Base-by-base conservation (phyloP, 2,329 filamentous ascomycete species). In the Alternaria postmessia region DNA sequence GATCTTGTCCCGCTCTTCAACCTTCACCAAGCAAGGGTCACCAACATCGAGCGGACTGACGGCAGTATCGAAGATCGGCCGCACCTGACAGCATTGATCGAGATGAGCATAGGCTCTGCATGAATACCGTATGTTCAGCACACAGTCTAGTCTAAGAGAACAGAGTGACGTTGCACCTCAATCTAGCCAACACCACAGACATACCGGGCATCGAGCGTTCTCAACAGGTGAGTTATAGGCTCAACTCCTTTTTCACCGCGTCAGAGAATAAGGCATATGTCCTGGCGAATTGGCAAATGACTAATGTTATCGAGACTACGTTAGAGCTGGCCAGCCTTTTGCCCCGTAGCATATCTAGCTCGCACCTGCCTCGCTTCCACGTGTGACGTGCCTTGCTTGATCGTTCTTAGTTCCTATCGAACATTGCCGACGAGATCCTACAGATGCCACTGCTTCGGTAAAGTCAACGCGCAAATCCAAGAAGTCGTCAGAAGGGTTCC, bases 251-350 rank as follows among this genome's bases (percentile, higher is more conserved):
- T 57, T 57, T 18, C 53, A 42, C 22, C 47, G 51, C 47, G 36
- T 53, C 36, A 61, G 54, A 51, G 42, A 43, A 9, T 6, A 46
- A 32, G 20, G 42, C 54, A 57, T 47, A 34, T 42, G 24, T 28
- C 52, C 38, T 39, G 34, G 54, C 34, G 38, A 57, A 52, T 57
- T 39, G 26, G 49, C 41, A 44, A 57, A 52, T 52, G 57, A 57
- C 57, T 57, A 57, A 51, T 57, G 36, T 36, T 57, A 36, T 60
- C 57, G n/a, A 60, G 38, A 44, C 47, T 48, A 30, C 47, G 24
- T 36, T 47, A 18, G 41, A 34, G 34, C 20, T 46, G 20, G 34
- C n/a, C 39, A 38, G 18, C 41, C 36, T 28, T 46, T 53, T 46
- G 30, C 32, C 46, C 32, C 22, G 26, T 56, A 57, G 24, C 41